Evolutionary conservation across 768 basidiomycete species (phyloP), one percentile per base, ranked within the genome.

Genomic region (Hygrophoropsis aurantiaca): DNA sequence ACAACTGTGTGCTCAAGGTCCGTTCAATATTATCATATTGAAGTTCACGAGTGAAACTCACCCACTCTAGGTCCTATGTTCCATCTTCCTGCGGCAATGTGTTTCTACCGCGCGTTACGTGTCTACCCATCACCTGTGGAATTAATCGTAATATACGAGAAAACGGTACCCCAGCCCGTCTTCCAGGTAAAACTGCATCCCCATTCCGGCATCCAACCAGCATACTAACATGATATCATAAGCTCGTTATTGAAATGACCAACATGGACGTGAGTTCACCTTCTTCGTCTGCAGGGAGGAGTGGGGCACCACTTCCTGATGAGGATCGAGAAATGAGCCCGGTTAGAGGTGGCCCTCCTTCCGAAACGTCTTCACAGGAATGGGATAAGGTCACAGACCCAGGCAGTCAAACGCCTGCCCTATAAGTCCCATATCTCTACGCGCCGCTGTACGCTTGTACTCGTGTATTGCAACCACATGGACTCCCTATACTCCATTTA

Each of bases 61-160:
- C 5, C 3, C 40, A 44, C 46, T 19, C 20, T 51, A 97, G 95
- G 94, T 30, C 86, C 90, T 35, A 67, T 76, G 21, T 86, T 84
- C 68, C 71, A 86, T 61, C 75, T 97, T 21, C 78, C 84, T 10
- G 85, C 94, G 16, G 94, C 97, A 34, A 67, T 90, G 62, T 81
- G 84, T 34, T 98, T 98, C 80, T 99, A 85, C 79, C 81, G 92
- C 41, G 94, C 93, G 1, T 82, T 98, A 49, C 78, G 87, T 45
- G 93, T 97, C 27, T 99, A 99, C 71, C 97, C 97, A 41, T 83
- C 89, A 24, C 92, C 94, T 1, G 82, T 92, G 25, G 97, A 98
- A 67, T 81, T 98, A 56, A 87, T 99, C 58, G 82, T 87, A 66
- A 94, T 98, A 52, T 95, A 97, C 60, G 85, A 97, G 70, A 87